These are phyloP conservation scores for Ganoderma leucocontextum DNA, from an alignment of 1,284 basidiomycete genomes.

Conservation along the genomic window DNA sequence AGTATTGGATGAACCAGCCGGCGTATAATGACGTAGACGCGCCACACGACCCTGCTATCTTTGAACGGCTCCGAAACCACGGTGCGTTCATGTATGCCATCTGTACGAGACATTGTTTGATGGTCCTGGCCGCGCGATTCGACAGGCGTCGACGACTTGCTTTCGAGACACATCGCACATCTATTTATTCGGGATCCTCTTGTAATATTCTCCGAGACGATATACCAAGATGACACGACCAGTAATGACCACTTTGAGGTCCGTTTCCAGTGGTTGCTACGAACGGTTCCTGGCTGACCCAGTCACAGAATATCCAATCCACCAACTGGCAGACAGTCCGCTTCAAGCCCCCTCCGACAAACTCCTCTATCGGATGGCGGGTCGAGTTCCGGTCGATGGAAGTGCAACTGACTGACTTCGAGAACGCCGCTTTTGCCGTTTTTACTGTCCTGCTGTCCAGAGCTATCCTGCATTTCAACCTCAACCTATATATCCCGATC, in stretches of 20 bases:
- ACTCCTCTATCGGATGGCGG: conserved; percentile 95
- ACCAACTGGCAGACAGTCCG: conserved; percentile 99
- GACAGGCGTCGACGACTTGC: conserved; percentile 85
- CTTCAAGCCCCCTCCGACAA: conserved; percentile 97
- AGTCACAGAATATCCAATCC: conserved; percentile 89
- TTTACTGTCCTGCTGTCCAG: conserved; percentile 95
- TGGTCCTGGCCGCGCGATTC: not conserved
- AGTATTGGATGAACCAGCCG: conserved; percentile 85
- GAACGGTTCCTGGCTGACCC: not conserved
- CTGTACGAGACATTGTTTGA: conserved; percentile 10
- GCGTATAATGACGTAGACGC: conserved; percentile 93
- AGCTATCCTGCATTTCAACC: conserved; percentile 89
- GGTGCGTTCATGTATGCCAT: conserved; percentile 57
- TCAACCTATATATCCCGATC: conserved; percentile 98
- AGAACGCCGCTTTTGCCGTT: conserved; percentile 96
- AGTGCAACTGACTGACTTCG: conserved; percentile 98
- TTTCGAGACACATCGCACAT: conserved; percentile 94
- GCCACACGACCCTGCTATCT: conserved; percentile 83
- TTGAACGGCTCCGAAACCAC: conserved; percentile 73
- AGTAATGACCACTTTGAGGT: conserved; percentile 98
- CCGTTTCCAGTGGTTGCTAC: not conserved
- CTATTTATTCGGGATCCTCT: conserved; percentile 98
- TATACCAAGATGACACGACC: conserved; percentile 88
- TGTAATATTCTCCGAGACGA: conserved; percentile 94
- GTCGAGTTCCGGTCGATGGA: conserved; percentile 99